Evolutionary conservation across 2,329 filamentous ascomycete species (phyloP), one percentile per base, ranked within the genome.

Genomic region (Leptodontidium sp.): DNA sequence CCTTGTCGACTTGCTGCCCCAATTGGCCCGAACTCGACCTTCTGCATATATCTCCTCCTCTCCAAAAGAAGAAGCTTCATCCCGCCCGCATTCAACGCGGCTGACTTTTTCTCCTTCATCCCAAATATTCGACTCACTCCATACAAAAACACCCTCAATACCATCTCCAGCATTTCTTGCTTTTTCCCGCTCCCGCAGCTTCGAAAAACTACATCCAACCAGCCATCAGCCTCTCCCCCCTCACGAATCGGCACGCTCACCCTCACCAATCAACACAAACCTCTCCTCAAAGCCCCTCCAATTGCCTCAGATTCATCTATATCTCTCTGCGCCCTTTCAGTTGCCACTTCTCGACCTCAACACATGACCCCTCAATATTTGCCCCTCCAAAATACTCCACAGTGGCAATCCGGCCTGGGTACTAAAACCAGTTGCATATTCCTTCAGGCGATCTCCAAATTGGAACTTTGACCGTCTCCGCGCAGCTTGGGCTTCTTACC

Each of bases 291-390:
- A 47, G 57, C 61, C 57, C 45, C 40, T 58, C 55, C 55, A 59
- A 35, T 61, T 63, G 47, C 26, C 50, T 53, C 38, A 24, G 7
- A 45, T 32, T 29, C 38, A 17, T 32, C 38, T 45, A 47, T 29
- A 45, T 61, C 40, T 61, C 24, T 61, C 58, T 32, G 11, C 47
- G 17, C 52, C 15, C 52, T 35, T 24, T 21, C 43, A 53, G 35
- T 35, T 43, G 55, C 26, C 50, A 65, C 32, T 63, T 45, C 65
- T 35, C 64, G 47, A 66, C 40, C 32, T 61, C 67, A 66, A 72
- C 67, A 68, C 66, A 71, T 75, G 73, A 73, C 64, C 70, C 43
- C 35, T 43, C 38, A 32, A 17, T 52, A 66, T 49, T 67, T 50
- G 43, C 61, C 59, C 45, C 64, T 57, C 49, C 49, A 65, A 57